phyloP scores from a whole-genome alignment of 2,329 filamentous ascomycete genomes.

The Penicillium sp. region DNA sequence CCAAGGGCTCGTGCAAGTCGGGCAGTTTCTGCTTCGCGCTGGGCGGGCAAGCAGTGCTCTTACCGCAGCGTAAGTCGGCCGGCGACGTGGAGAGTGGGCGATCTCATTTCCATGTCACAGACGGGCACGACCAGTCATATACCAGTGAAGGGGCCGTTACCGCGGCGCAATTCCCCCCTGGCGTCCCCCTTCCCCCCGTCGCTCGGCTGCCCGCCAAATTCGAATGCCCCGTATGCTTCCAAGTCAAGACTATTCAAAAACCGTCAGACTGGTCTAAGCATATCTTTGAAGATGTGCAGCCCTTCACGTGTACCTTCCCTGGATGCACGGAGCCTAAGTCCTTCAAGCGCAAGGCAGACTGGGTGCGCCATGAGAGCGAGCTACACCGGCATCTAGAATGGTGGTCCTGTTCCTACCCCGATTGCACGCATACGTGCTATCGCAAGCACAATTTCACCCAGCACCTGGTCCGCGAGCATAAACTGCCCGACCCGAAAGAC shows the following conservation, averaged over 20 bases:
- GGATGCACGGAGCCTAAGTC: slow-evolving; percentile 82
- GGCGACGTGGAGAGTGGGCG: slow-evolving; percentile 61
- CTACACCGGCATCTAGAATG: slow-evolving; percentile 85
- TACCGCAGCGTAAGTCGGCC: slow-evolving; percentile 56
- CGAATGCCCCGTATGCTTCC: slow-evolving; percentile 86
- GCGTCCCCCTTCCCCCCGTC: slow-evolving; percentile 81
- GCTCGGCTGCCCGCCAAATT: slow-evolving; percentile 78
- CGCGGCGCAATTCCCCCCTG: slow-evolving; percentile 73
- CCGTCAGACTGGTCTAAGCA: slow-evolving; percentile 98
- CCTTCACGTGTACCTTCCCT: slow-evolving; percentile 89
- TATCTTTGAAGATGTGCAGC: slow-evolving; percentile 89
- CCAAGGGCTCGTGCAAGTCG: slow-evolving; percentile 60
- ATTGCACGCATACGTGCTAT: slow-evolving; percentile 80
- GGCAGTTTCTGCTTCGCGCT: slow-evolving; percentile 64
- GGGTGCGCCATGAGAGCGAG: slow-evolving; percentile 93
- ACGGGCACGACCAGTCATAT: slow-evolving; percentile 67
- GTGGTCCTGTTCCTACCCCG: slow-evolving; percentile 82
- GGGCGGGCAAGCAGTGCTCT: slow-evolving; percentile 65
- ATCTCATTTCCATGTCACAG: slow-evolving; percentile 57
- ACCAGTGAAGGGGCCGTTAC: slow-evolving; percentile 69
- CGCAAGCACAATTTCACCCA: slow-evolving; percentile 92
- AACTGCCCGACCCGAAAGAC: slow-evolving; percentile 76
- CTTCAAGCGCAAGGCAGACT: slow-evolving; percentile 94
- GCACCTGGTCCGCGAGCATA: slow-evolving; percentile 89
- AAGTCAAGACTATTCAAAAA: slow-evolving; percentile 81